These are phyloP conservation scores for Talaromyces piceae DNA, from an alignment of 2,329 filamentous ascomycete species.

Conservation along the genomic window DNA sequence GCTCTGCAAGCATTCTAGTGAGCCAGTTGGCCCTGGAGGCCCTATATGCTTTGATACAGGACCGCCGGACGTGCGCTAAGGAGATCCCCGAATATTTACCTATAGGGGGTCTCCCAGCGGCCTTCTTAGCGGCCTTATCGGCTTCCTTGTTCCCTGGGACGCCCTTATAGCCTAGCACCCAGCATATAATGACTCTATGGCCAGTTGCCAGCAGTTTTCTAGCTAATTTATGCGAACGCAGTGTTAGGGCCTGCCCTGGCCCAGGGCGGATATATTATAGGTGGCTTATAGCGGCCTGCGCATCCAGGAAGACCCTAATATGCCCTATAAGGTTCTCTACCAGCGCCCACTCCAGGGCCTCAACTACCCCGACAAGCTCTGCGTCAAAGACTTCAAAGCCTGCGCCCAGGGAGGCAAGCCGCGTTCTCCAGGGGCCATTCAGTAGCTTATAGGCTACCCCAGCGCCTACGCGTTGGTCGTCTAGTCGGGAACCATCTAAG, in stretches of 20 bases:
- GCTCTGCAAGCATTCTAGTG: no score
- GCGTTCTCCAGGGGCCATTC: no score
- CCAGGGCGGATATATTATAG: background rate
- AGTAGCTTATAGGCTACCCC: no score
- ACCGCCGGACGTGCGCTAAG: background rate
- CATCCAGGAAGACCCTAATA: background rate
- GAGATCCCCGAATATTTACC: background rate
- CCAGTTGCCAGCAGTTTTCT: background rate
- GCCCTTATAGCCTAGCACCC: constrained; percentile 12
- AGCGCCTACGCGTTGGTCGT: no score
- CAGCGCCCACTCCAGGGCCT: no score
- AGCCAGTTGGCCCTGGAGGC: no score
- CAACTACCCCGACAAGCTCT: no score
- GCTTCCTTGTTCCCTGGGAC: constrained; percentile 12
- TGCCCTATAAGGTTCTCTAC: no score
- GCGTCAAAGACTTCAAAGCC: background rate
- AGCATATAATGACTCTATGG: constrained; percentile 6
- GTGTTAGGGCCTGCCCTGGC: background rate
- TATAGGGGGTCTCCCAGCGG: background rate
- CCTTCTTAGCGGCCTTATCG: constrained; percentile 9
- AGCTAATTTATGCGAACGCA: background rate
- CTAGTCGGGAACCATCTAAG: no score
- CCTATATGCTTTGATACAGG: no score
- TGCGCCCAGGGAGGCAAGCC: background rate
- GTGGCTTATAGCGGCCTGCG: background rate